These are phyloP conservation scores for Acidomyces sp. DNA, from an alignment of 495 filamentous ascomycete species.

Conservation along the genomic window DNA sequence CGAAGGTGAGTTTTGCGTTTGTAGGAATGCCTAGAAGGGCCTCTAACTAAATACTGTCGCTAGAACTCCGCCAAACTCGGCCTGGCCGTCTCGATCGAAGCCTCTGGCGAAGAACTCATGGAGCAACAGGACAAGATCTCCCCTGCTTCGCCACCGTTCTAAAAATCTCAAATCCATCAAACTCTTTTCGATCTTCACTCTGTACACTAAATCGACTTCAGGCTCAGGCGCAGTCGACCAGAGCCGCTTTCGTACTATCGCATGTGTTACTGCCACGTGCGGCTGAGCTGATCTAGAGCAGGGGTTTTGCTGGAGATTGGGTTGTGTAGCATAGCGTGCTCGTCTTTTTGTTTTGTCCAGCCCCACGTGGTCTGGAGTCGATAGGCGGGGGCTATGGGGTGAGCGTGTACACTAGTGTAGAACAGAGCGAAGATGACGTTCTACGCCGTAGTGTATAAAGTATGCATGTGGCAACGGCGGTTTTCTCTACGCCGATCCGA, in stretches of 20 bases:
- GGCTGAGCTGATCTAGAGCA: too few relatives aligned
- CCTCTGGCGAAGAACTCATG: conserved; percentile 76
- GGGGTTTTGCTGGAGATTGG: too few relatives aligned
- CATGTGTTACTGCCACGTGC: neutral
- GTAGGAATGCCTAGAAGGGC: neutral
- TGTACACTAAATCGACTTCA: conserved; percentile 2
- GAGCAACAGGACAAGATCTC: conserved; percentile 67
- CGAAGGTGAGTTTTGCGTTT: conserved; percentile 53
- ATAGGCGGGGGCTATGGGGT: too few relatives aligned
- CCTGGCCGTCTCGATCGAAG: conserved; percentile 86
- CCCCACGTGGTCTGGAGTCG: too few relatives aligned
- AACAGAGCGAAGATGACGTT: too few relatives aligned
- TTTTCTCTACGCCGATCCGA: too few relatives aligned
- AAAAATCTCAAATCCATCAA: conserved; percentile 4
- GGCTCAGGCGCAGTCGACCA: neutral
- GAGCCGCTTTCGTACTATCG: neutral
- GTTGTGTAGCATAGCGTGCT: too few relatives aligned
- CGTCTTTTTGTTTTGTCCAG: too few relatives aligned
- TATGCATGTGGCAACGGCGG: too few relatives aligned
- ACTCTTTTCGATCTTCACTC: conserved; percentile 6
- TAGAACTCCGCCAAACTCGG: conserved; percentile 96
- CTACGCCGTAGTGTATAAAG: too few relatives aligned
- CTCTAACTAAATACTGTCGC: conserved; percentile 8
- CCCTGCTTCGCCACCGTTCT: conserved; percentile 28
- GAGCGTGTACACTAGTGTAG: too few relatives aligned